Evolutionary conservation across 2,329 filamentous ascomycete genomes (phyloP).

Genomic region (Fusarium chuoi): DNA sequence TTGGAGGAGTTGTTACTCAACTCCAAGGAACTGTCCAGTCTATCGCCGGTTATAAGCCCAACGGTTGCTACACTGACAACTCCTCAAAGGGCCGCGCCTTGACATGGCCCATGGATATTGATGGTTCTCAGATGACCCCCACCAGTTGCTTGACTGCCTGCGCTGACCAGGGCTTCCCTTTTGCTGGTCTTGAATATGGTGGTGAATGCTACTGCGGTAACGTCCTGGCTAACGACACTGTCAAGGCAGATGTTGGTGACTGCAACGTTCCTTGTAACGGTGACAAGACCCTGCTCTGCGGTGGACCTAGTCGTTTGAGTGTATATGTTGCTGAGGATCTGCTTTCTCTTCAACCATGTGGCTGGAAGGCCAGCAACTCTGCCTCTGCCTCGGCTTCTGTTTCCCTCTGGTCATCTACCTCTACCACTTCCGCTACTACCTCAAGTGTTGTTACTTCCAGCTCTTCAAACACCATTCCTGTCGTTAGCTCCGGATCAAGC

Average conservation of each 20-base stretch:
- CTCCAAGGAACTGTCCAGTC: slow-evolving; percentile 48
- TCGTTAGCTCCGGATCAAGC: slow-evolving; percentile 31
- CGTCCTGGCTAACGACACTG: slow-evolving; percentile 61
- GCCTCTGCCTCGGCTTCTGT: slow-evolving; percentile 8
- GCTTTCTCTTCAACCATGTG: slow-evolving; percentile 62
- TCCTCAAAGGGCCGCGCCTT: slow-evolving; percentile 56
- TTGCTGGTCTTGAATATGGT: slow-evolving; percentile 61
- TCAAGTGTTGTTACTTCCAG: not conserved
- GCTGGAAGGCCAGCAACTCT: slow-evolving; percentile 42
- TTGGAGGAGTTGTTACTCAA: slow-evolving; percentile 45
- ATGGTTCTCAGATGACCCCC: slow-evolving; percentile 53
- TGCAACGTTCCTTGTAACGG: slow-evolving; percentile 66
- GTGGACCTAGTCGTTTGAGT: slow-evolving; percentile 55
- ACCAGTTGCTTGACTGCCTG: slow-evolving; percentile 57
- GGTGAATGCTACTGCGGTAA: slow-evolving; percentile 63
- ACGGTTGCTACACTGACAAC: slow-evolving; percentile 70
- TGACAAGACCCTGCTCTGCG: slow-evolving; percentile 54
- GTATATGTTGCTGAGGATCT: slow-evolving; percentile 61
- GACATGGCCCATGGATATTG: slow-evolving; percentile 54
- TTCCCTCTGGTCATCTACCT: slow-evolving; percentile 15
- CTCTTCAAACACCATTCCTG: not conserved
- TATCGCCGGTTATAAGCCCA: slow-evolving; percentile 63
- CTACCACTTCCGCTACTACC: slow-evolving; percentile 10
- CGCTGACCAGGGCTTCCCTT: slow-evolving; percentile 56
- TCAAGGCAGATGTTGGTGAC: slow-evolving; percentile 48